Base-by-base conservation (phyloP, 73 alveolate genomes). In the Blepharisma stoltei region DNA sequence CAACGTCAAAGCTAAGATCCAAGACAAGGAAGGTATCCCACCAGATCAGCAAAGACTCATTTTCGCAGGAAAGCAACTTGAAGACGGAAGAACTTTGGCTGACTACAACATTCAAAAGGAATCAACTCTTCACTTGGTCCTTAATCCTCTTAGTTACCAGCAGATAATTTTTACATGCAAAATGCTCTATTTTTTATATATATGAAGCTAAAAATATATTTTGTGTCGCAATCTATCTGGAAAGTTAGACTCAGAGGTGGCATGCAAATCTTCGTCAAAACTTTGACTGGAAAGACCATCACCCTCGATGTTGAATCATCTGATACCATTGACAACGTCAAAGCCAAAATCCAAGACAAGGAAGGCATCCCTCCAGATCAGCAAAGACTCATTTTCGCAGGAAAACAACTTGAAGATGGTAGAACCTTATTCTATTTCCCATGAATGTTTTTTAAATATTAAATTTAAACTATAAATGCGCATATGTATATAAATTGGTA, bases 301-400 rank as follows among this genome's bases (percentile, higher is more conserved):
- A 21, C 8, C 25, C 75, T 80, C 71, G 67, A 68, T 11, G 55
- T 46, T 49, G 82, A 80, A 1, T 67, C 80, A 52, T 43, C 71
- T 0, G 32, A 81, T 0, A 81, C 83, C 7, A 25, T 81, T 50
- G 88, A 81, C 75, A 38, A 54, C 41, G 44, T 81, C 5, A 81
- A 81, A 55, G 60, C 52, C 11, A 48, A 55, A 71, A 71, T 81
- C 67, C 80, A 81, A 71, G 88, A 81, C 67, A 71, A 44, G 44
- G 88, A 81, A 71, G 88, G 90, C 48, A 83, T 83, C 65, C 90
- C 90, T 4, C 90, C 90, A 65, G 90, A 83, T 32, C 86, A 83
- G 73, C 90, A 83, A 68, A 68, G 90, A 68, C 14, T 83, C 60
- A 68, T 83, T 77, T 83, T 67, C 75, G 76, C 79, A 14, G 86